Base-by-base conservation (phyloP, 2,329 filamentous ascomycete genomes). In the Aspergillus sergii region DNA sequence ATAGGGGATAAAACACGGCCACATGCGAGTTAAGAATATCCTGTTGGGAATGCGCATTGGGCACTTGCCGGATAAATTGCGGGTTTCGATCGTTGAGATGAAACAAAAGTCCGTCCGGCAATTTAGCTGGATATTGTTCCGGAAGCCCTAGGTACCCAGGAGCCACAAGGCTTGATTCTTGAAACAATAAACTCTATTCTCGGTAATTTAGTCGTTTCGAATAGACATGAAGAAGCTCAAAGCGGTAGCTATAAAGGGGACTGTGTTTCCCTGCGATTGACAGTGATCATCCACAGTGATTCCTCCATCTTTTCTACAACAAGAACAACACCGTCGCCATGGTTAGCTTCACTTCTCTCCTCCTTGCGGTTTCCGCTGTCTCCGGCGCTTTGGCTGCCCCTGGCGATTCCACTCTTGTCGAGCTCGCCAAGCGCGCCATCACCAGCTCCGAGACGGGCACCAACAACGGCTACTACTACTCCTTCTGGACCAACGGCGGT, bases 401-500 rank as follows among this genome's bases (percentile, higher is more conserved):
- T 2, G 41, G 39, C 16, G 50, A 45, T n/a, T 46, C 48, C 32
- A 39, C 54, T 11, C 30, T 57, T 28, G 32, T 59, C 21, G 58
- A 60, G 48, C 46, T 66, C 10, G 36, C 60, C 58, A 65, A 68
- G 57, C 66, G 65, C 23, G 57, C 56, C 12, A 30, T 59, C 23
- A 63, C 57, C 53, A 39, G 43, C 43, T 46, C 61, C 32, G 46
- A 61, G 34, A 74, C 70, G 28, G 77, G 75, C 45, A 75, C 69
- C 8, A 73, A 75, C 69, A 78, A 81, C 57, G 82, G 82, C 10
- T 84, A 78, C 71, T 84, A 79, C 71, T 84, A 82, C 68, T 83
- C 79, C 4, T 84, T 78, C 73, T 84, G 82, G 82, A 81, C 81
- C 59, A 80, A 84, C 54, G 79, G 78, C 4, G 78, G 73, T 45